phyloP scores from a whole-genome alignment of 2,329 filamentous ascomycete genomes.

The Hypomyces perniciosus region DNA sequence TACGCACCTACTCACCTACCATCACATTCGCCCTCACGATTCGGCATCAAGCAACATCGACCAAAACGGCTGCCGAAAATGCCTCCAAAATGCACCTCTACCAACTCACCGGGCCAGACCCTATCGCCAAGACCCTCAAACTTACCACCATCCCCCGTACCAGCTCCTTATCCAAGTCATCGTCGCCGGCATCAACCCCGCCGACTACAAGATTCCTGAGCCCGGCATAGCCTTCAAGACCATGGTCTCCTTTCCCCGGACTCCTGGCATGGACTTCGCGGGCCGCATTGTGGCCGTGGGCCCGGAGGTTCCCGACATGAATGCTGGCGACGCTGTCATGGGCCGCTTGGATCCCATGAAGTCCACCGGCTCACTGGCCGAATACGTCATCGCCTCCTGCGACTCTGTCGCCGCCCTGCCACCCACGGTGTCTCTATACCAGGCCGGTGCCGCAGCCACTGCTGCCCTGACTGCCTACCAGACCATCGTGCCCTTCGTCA shows the following conservation, averaged over 20 bases:
- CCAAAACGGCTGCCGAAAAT: too few species aligned
- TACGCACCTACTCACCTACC: too few species aligned
- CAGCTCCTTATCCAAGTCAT: constrained; percentile 39
- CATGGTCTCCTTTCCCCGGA: constrained; percentile 32
- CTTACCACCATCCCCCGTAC: too few species aligned
- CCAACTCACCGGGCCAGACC: too few species aligned
- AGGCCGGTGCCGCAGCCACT: constrained; percentile 38
- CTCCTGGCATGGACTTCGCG: constrained; percentile 44
- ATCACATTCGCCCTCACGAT: too few species aligned
- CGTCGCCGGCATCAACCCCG: constrained; percentile 40
- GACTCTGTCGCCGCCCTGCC: constrained; percentile 34
- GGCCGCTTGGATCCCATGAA: constrained; percentile 28
- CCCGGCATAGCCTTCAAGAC: constrained; percentile 31
- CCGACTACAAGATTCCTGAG: constrained; percentile 43
- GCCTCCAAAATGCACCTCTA: too few species aligned
- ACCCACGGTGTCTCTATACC: constrained; percentile 30
- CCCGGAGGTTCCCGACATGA: constrained; percentile 23
- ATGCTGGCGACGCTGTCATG: constrained; percentile 38
- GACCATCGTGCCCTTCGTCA: constrained; percentile 40
- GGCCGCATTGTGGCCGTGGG: constrained; percentile 40
- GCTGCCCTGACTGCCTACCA: constrained; percentile 45
- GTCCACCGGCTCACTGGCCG: constrained; percentile 35
- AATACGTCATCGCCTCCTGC: constrained; percentile 33
- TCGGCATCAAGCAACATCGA: too few species aligned
- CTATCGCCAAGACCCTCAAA: too few species aligned